Percentiles rank a stretch among this genome's conserved stretches.
Conservation (phyloP, 1,284 basidiomycete species). For the Ceratobasidium sp. region DNA sequence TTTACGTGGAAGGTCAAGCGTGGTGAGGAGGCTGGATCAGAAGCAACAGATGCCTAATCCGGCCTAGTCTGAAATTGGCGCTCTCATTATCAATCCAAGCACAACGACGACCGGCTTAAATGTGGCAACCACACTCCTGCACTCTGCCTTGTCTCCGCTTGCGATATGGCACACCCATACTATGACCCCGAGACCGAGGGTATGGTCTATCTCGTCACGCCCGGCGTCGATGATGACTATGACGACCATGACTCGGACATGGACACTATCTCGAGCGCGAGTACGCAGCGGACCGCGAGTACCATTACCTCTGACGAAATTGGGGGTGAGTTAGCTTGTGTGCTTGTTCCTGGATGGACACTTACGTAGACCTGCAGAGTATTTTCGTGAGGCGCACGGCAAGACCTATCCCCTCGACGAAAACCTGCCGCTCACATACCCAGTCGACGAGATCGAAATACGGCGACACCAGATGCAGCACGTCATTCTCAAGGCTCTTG, state of each 20-base stretch:
- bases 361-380: not conserved
- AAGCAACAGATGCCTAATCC: not conserved
- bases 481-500: constrained; percentile 27
- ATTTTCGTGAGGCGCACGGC: constrained; percentile 41
- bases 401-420: constrained; percentile 30
- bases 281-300: constrained; percentile 28
- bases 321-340: constrained; percentile 4
- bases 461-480: constrained; percentile 40
- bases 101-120: constrained; percentile 2
- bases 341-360: not conserved
- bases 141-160: not conserved
- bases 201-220: constrained; percentile 15
- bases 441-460: constrained; percentile 32
- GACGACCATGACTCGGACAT: constrained; percentile 36
- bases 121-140: constrained; percentile 7
- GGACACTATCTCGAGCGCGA: constrained; percentile 39
- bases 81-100: not conserved
- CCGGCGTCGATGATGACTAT: constrained; percentile 11
- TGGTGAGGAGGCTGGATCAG: not conserved
- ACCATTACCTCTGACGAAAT: constrained; percentile 42
- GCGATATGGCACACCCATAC: constrained; percentile 11
- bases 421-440: constrained; percentile 34
- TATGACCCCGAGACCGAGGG: constrained; percentile 36
- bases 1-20: too few relatives aligned
- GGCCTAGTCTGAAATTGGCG: not conserved